Conservation (phyloP, 495 filamentous ascomycete species). For the Cenococcum geophilum region DNA sequence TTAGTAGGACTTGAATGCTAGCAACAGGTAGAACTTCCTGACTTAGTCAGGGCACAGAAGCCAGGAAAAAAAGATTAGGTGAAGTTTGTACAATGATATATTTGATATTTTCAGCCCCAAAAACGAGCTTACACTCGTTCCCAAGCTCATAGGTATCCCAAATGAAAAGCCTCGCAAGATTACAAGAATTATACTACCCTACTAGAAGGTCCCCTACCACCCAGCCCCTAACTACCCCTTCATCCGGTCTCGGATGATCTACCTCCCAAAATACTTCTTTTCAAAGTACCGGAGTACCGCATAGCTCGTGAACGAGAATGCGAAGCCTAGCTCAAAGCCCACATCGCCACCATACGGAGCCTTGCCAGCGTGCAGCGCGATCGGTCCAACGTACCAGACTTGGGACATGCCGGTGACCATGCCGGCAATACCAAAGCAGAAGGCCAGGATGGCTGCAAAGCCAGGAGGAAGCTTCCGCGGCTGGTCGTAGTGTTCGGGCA, state of each 20-base stretch:
- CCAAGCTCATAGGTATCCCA: not conserved
- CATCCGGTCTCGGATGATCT: constrained; percentile 11
- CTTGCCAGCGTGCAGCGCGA: constrained; percentile 57
- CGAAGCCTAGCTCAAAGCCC: constrained; percentile 66
- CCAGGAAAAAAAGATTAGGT: not conserved
- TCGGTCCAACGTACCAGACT: constrained; percentile 66
- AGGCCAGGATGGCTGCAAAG: constrained; percentile 61
- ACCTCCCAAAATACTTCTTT: constrained; percentile 49
- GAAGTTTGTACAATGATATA: not conserved
- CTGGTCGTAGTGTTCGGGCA: constrained; percentile 54
- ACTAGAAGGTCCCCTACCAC: constrained; percentile 7
- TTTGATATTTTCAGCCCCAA: not conserved
- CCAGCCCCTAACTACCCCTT: not conserved
- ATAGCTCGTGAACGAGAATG: constrained; percentile 47
- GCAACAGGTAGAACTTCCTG: no score
- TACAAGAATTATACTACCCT: constrained; percentile 1
- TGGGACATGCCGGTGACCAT: constrained; percentile 75
- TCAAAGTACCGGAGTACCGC: constrained; percentile 47
- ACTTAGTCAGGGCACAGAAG: no score
- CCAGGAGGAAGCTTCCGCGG: constrained; percentile 59
- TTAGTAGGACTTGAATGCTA: no score
- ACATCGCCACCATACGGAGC: constrained; percentile 61
- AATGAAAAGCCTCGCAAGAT: not conserved
- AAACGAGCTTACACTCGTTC: not conserved
- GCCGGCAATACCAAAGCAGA: constrained; percentile 63